Conservation (phyloP, 352 stramenopile genomes). For the Peronosclerospora sorghi region DNA sequence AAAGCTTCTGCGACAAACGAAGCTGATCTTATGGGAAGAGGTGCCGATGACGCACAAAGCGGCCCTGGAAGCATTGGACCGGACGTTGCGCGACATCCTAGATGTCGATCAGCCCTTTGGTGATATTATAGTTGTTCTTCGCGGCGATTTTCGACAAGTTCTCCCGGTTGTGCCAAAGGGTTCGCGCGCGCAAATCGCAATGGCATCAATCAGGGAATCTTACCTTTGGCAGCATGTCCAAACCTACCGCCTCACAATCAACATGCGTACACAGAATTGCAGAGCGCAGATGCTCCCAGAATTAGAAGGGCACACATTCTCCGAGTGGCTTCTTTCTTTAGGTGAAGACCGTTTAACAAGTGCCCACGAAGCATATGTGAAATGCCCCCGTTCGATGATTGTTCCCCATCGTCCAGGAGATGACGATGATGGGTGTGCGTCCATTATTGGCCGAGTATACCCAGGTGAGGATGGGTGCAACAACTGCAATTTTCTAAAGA, state of each 20-base stretch:
- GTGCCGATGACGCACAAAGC: neutral
- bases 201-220: neutral
- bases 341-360: too few species aligned
- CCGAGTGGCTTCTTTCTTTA: too few species aligned
- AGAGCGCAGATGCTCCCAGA: too few species aligned
- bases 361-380: too few species aligned
- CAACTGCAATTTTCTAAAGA: too few species aligned
- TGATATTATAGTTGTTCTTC: neutral
- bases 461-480: too few species aligned
- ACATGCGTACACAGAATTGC: neutral
- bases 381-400: too few species aligned
- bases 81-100: neutral
- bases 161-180: neutral
- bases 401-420: too few species aligned
- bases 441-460: too few species aligned
- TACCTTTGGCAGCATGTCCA: neutral
- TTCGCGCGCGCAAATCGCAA: neutral
- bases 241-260: neutral
- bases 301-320: too few species aligned
- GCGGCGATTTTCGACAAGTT: neutral
- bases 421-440: too few species aligned
- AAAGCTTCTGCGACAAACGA: neutral
- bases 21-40: neutral
- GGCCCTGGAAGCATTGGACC: neutral
- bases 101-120: neutral